Percentiles rank a stretch among this genome's conserved stretches.
Evolutionary conservation across 1,139 yeast genomes (phyloP).

Genomic region (Saccharomycopsis crataegensis): DNA sequence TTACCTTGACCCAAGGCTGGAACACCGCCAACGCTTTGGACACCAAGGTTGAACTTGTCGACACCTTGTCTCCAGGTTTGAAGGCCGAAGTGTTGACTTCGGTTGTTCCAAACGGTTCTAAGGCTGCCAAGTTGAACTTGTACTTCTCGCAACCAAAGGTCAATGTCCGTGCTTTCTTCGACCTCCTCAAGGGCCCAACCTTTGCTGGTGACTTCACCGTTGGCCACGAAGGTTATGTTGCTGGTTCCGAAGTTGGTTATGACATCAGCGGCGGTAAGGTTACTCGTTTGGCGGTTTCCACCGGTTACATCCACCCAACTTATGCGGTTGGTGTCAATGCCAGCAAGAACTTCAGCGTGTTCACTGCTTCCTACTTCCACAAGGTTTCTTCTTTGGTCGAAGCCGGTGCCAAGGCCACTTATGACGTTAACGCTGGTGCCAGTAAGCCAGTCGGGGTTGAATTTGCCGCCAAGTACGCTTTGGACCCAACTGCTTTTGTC

Average conservation of each 20-base stretch:
- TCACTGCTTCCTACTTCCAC: conserved; percentile 97
- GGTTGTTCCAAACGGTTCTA: conserved; percentile 75
- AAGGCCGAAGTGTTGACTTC: conserved; percentile 89
- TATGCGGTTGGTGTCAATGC: conserved; percentile 88
- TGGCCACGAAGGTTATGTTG: conserved; percentile 94
- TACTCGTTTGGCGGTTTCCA: conserved; percentile 89
- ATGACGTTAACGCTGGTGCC: conserved; percentile 78
- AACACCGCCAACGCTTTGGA: conserved; percentile 86
- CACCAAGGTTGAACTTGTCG: conserved; percentile 90
- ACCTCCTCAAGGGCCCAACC: conserved; percentile 90
- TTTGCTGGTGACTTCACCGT: conserved; percentile 93
- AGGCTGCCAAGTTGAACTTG: conserved; percentile 86
- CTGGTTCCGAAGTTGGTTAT: conserved; percentile 96
- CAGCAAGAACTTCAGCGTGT: conserved; percentile 81
- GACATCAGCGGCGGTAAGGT: conserved; percentile 90
- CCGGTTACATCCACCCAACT: conserved; percentile 85
- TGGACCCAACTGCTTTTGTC: conserved; percentile 81
- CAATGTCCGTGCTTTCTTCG: conserved; percentile 92
- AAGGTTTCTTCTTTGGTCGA: conserved; percentile 84
- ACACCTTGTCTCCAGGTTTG: conserved; percentile 90
- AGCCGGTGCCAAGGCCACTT: conserved; percentile 97
- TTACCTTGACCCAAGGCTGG: conserved; percentile 97
- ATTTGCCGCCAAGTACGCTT: conserved; percentile 90
- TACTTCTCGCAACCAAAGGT: conserved; percentile 90
- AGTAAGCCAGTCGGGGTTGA: conserved; percentile 69